These are phyloP conservation scores for Pleurotus pulmonarius DNA, from an alignment of 768 basidiomycete species.

Conservation along the genomic window DNA sequence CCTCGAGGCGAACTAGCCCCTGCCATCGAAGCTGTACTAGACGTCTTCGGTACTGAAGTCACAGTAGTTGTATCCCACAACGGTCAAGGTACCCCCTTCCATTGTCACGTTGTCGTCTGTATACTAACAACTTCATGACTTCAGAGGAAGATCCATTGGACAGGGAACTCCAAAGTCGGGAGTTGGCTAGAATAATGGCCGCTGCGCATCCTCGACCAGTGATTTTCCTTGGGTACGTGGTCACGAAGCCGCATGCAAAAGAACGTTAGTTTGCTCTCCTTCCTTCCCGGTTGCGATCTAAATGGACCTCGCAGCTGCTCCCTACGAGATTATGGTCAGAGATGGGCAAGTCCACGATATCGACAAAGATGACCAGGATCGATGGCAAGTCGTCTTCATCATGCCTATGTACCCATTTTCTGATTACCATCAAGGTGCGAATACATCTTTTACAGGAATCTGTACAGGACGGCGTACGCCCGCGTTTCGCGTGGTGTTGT, in stretches of 20 bases:
- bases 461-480: constrained; percentile 80
- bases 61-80: constrained; percentile 89
- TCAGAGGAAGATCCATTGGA: constrained; percentile 88
- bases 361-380: constrained; percentile 64
- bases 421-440: constrained; percentile 60
- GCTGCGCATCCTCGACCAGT: constrained; percentile 66
- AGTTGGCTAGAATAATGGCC: constrained; percentile 77
- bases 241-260: constrained; percentile 60
- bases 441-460: constrained; percentile 82
- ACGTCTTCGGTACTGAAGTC: constrained; percentile 73
- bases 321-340: constrained; percentile 71
- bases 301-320: constrained; percentile 45
- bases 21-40: constrained; percentile 82
- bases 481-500: constrained; percentile 79
- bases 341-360: constrained; percentile 82
- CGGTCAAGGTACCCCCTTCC: constrained; percentile 62
- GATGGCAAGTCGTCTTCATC: constrained; percentile 46
- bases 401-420: not conserved
- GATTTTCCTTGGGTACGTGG: constrained; percentile 80
- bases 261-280: constrained; percentile 45
- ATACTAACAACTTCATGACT: not conserved
- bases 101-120: not conserved
- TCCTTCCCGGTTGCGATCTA: not conserved
- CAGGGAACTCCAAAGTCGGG: constrained; percentile 78
- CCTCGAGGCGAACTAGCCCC: constrained; percentile 85